A percentile compares a stretch with the other conserved stretches of the same genome.
phyloP scores from a whole-genome alignment of 1,139 yeast species.

The Candida sp. region DNA sequence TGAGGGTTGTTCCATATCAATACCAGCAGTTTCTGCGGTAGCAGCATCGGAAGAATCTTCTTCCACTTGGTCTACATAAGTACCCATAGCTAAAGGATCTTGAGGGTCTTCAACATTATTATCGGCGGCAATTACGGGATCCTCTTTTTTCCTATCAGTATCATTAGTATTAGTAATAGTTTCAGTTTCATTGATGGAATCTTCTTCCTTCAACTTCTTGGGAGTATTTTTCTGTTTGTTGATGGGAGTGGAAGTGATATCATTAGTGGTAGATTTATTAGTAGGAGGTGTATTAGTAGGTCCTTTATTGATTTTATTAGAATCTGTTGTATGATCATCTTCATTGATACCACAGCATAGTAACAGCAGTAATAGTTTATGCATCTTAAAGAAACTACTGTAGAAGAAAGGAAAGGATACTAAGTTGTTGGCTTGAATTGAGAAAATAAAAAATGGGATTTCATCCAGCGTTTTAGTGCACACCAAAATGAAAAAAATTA shows the following conservation, averaged over 20 bases:
- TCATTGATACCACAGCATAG: constrained; percentile 41
- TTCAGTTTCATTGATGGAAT: constrained; percentile 41
- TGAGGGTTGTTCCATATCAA: background rate
- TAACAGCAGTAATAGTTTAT: constrained; percentile 26
- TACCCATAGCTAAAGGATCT: constrained; percentile 2
- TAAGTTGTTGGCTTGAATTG: too few species aligned
- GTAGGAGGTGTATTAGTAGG: background rate
- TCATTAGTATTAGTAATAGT: constrained; percentile 42
- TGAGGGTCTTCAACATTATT: constrained; percentile 13
- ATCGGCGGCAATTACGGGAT: background rate
- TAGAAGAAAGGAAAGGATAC: too few species aligned
- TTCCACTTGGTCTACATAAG: constrained; percentile 15
- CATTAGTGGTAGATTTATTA: background rate
- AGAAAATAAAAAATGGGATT: background rate
- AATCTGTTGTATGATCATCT: constrained; percentile 36
- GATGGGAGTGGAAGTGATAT: background rate
- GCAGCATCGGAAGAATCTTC: constrained; percentile 45
- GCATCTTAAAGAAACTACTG: constrained; percentile 13
- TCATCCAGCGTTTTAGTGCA: constrained; percentile 1
- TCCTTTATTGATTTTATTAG: background rate
- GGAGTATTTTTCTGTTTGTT: background rate
- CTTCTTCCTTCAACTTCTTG: constrained; percentile 21
- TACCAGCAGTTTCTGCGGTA: background rate
- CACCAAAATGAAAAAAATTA: background rate
- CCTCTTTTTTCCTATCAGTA: background rate